Percentiles rank a stretch among this genome's conserved stretches.
phyloP scores from a whole-genome alignment of 257 asterid species.

The Knoxia roxburghii region DNA sequence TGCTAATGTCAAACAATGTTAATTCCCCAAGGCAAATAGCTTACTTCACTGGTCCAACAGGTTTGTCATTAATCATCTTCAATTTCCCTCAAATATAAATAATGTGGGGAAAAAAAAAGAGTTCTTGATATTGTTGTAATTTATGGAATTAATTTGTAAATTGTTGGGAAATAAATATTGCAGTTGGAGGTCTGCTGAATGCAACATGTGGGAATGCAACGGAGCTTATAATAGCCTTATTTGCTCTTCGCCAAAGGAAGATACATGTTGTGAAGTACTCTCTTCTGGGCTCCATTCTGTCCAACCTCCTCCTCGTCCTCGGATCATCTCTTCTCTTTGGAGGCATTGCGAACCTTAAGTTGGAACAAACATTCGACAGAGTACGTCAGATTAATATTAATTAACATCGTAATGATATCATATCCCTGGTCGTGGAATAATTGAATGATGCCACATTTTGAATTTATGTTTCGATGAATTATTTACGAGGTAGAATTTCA shows the following conservation, averaged over 20 bases:
- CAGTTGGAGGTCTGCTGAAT: slow-evolving; percentile 47
- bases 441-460: too few species aligned
- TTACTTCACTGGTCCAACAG: slow-evolving; percentile 44
- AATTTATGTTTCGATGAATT: too few species aligned
- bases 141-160: too few species aligned
- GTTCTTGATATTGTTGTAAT: too few species aligned
- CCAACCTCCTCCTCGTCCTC: slow-evolving; percentile 44
- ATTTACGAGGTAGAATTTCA: too few species aligned
- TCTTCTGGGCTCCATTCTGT: slow-evolving; percentile 41
- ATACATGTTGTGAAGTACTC: slow-evolving; percentile 37
- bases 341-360: slow-evolving; percentile 33
- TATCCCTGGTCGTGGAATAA: too few species aligned
- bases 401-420: too few species aligned
- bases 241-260: slow-evolving; percentile 36
- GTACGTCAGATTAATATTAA: slow-evolving; percentile 22
- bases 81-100: not conserved
- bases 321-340: slow-evolving; percentile 37
- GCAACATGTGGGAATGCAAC: slow-evolving; percentile 54
- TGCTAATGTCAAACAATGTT: not conserved
- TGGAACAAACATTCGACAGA: slow-evolving; percentile 38
- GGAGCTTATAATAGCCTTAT: slow-evolving; percentile 38
- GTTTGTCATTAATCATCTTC: slow-evolving; percentile 6
- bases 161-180: not conserved
- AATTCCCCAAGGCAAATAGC: slow-evolving; percentile 36
- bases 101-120: not conserved